A percentile compares a stretch with the other conserved stretches of the same genome.
Conservation (phyloP, 192 early-diverging fungal species). For the Haplosporangium gracile region DNA sequence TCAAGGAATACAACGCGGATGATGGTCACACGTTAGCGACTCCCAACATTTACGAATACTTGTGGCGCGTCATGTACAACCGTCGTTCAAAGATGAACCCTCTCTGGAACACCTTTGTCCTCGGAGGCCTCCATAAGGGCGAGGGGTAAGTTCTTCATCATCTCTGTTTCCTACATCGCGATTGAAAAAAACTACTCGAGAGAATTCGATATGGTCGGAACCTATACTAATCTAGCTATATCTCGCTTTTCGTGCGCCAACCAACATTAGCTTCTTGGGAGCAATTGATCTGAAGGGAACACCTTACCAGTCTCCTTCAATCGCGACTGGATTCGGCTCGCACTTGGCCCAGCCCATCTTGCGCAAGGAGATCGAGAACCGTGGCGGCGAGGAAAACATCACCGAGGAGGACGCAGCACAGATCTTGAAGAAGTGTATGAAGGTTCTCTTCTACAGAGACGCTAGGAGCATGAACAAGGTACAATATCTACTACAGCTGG, state of each 20-base stretch:
- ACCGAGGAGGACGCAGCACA: slow-evolving; percentile 91
- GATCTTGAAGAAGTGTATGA: slow-evolving; percentile 90
- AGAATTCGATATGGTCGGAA: too few species aligned
- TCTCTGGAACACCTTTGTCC: slow-evolving; percentile 95
- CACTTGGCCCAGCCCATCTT: slow-evolving; percentile 93
- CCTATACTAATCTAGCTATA: background rate
- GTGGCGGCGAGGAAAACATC: slow-evolving; percentile 79
- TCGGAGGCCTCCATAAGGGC: slow-evolving; percentile 87
- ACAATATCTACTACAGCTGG: background rate
- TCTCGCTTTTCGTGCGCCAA: too few species aligned
- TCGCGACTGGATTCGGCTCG: slow-evolving; percentile 96
- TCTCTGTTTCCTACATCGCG: background rate
- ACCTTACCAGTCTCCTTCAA: slow-evolving; percentile 89
- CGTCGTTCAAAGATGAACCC: slow-evolving; percentile 91
- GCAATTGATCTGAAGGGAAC: slow-evolving; percentile 95
- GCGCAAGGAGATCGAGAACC: slow-evolving; percentile 90
- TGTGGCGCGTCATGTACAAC: slow-evolving; percentile 92
- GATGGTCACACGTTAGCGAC: slow-evolving; percentile 91
- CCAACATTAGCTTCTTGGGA: slow-evolving; percentile 78
- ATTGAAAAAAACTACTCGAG: too few species aligned
- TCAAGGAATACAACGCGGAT: slow-evolving; percentile 88
- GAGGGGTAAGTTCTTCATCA: slow-evolving; percentile 64
- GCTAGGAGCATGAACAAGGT: slow-evolving; percentile 93
- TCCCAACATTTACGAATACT: slow-evolving; percentile 90
- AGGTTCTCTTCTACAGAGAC: slow-evolving; percentile 96